These are phyloP conservation scores for Hymenoscyphus salicellus DNA, from an alignment of 2,329 filamentous ascomycete genomes.

Conservation along the genomic window DNA sequence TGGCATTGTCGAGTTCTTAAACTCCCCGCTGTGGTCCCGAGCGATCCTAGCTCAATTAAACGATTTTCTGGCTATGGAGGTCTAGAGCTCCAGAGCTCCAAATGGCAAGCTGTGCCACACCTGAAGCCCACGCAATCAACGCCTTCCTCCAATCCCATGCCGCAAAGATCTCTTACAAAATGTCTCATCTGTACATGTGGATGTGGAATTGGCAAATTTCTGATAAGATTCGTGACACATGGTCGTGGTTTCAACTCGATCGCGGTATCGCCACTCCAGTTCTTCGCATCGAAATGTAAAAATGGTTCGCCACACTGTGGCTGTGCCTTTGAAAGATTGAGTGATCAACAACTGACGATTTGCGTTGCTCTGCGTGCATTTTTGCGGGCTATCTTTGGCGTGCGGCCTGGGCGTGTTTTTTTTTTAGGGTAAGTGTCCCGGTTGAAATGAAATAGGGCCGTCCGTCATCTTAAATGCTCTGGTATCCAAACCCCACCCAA, in stretches of 20 bases:
- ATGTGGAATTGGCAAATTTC: background rate
- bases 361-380: background rate
- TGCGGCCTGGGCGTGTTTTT: background rate
- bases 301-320: background rate
- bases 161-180: background rate
- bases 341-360: background rate
- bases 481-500: background rate
- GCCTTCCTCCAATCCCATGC: background rate
- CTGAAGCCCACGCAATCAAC: conserved; percentile 1
- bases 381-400: background rate
- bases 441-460: background rate
- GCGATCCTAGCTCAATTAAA: background rate
- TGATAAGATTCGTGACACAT: background rate
- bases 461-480: background rate
- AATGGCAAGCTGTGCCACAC: background rate
- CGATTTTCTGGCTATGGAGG: background rate
- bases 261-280: background rate
- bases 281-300: background rate
- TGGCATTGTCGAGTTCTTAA: background rate
- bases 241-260: background rate
- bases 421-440: background rate
- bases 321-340: background rate
- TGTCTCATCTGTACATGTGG: background rate
- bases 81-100: background rate
- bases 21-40: background rate